Percentiles rank a stretch among this genome's conserved stretches.
These are phyloP conservation scores for Umbelopsis sp. DNA, from an alignment of 192 early-diverging fungal species.

Conservation along the genomic window DNA sequence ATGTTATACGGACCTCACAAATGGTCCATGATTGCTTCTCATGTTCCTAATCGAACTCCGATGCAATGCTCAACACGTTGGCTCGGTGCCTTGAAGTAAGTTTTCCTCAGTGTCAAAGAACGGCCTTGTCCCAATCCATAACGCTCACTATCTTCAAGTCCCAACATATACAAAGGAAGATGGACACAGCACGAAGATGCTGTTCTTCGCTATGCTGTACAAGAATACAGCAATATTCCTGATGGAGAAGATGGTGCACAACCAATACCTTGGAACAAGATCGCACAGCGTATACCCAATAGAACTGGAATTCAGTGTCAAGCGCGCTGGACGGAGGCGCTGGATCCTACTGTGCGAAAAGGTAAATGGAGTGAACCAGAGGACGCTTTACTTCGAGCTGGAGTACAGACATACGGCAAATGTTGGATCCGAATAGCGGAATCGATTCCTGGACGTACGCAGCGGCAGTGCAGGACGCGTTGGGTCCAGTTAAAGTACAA, in stretches of 20 bases:
- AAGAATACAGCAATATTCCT: slow-evolving; percentile 39
- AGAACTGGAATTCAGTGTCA: slow-evolving; percentile 62
- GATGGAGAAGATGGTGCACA: slow-evolving; percentile 38
- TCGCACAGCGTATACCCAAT: slow-evolving; percentile 48
- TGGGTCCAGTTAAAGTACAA: slow-evolving; percentile 59
- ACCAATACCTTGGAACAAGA: slow-evolving; percentile 52
- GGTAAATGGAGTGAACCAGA: slow-evolving; percentile 55
- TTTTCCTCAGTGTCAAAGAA: neutral
- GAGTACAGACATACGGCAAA: slow-evolving; percentile 41
- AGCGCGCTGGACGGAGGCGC: slow-evolving; percentile 60
- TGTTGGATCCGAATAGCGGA: slow-evolving; percentile 67
- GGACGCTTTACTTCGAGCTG: slow-evolving; percentile 56
- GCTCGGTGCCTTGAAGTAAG: slow-evolving; percentile 50
- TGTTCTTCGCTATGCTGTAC: slow-evolving; percentile 40
- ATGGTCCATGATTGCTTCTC: slow-evolving; percentile 51
- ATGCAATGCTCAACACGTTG: slow-evolving; percentile 57
- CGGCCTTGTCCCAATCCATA: neutral
- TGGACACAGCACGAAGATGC: slow-evolving; percentile 54
- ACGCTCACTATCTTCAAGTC: slow-evolving; percentile 21
- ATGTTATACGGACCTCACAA: slow-evolving; percentile 47
- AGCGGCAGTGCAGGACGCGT: slow-evolving; percentile 60
- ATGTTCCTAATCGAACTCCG: slow-evolving; percentile 51
- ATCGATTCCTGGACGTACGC: slow-evolving; percentile 54
- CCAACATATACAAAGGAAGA: slow-evolving; percentile 52
- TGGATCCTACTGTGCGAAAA: slow-evolving; percentile 56